Conservation (phyloP, 345 rosid species). For the Eucalyptus albens region DNA sequence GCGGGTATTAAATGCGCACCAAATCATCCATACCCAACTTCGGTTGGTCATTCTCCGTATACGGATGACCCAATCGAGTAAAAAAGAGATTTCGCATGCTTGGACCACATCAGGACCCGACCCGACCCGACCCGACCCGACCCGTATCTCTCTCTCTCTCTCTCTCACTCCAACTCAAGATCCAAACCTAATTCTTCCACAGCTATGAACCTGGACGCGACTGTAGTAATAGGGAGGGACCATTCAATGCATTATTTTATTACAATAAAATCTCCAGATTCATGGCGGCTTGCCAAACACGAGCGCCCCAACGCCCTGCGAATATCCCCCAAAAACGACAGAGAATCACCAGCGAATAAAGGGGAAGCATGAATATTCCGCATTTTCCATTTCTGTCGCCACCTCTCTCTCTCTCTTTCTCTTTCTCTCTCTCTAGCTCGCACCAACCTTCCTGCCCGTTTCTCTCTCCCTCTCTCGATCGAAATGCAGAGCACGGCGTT, state of each 20-base stretch:
- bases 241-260: not conserved
- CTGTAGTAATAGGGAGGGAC: not conserved
- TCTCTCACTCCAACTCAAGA: too few relatives aligned
- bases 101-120: not conserved
- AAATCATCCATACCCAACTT: not conserved
- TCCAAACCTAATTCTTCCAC: not conserved
- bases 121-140: not conserved
- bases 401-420: not conserved
- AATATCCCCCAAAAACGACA: not conserved
- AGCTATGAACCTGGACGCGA: not conserved
- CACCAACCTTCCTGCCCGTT: not conserved
- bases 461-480: not conserved
- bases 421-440: not conserved
- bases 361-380: not conserved
- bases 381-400: not conserved
- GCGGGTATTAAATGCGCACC: not conserved
- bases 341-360: not conserved
- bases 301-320: not conserved
- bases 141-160: too few relatives aligned
- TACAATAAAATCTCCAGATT: not conserved
- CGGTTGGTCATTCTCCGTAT: not conserved
- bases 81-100: not conserved
- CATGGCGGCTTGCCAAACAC: not conserved
- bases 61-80: too few relatives aligned
- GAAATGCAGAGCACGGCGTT: slow-evolving; percentile 3